These are phyloP conservation scores for Naganishia liquefaciens DNA, from an alignment of 1,284 basidiomycete genomes.

Conservation along the genomic window DNA sequence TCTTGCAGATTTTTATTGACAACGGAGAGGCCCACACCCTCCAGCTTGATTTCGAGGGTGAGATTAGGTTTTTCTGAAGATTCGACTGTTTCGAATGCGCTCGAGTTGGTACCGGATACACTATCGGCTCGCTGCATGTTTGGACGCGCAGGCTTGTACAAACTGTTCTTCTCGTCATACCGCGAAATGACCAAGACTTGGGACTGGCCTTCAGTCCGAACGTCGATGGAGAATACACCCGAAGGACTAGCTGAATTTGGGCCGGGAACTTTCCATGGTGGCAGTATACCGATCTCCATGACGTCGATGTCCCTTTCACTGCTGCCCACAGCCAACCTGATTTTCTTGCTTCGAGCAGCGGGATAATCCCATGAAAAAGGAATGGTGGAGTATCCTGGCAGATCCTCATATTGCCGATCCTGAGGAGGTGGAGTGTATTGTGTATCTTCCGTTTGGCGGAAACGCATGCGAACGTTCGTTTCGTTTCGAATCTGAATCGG, in stretches of 20 bases:
- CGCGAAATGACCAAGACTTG: slow-evolving; percentile 86
- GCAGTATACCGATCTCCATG: slow-evolving; percentile 91
- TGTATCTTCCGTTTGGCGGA: slow-evolving; percentile 68
- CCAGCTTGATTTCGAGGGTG: slow-evolving; percentile 73
- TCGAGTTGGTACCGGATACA: slow-evolving; percentile 57
- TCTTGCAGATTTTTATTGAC: slow-evolving; percentile 86
- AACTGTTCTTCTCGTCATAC: slow-evolving; percentile 80
- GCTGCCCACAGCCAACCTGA: slow-evolving; percentile 68
- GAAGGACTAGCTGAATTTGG: slow-evolving; percentile 55
- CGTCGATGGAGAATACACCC: slow-evolving; percentile 78
- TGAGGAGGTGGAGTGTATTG: slow-evolving; percentile 50
- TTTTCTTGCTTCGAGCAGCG: slow-evolving; percentile 77
- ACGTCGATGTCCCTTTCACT: slow-evolving; percentile 79
- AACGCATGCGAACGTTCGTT: slow-evolving; percentile 69
- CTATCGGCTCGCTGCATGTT: slow-evolving; percentile 67
- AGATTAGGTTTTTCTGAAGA: slow-evolving; percentile 69
- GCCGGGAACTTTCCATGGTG: slow-evolving; percentile 78
- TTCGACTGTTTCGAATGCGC: slow-evolving; percentile 81
- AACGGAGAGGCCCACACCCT: slow-evolving; percentile 89
- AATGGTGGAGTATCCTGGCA: slow-evolving; percentile 21
- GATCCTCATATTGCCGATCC: slow-evolving; percentile 45
- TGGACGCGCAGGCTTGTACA: slow-evolving; percentile 79
- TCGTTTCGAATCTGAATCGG: slow-evolving; percentile 90
- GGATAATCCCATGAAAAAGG: slow-evolving; percentile 94
- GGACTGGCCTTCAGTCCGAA: slow-evolving; percentile 83